A percentile compares a stretch with the other conserved stretches of the same genome.
Conservation (phyloP, 306 rosid genomes). For the Fagus sylvatica region DNA sequence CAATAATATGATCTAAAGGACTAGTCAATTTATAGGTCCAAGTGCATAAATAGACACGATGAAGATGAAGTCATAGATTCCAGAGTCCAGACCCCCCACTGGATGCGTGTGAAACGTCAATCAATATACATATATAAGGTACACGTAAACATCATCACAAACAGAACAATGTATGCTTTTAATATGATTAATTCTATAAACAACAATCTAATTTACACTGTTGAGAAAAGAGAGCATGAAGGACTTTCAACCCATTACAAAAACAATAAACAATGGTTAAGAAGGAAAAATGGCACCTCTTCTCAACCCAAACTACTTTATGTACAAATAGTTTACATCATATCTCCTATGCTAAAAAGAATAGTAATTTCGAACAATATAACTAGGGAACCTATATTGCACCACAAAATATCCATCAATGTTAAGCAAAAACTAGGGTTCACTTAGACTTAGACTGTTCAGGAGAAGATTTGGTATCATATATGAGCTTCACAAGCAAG, state of each 20-base stretch:
- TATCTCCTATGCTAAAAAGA: neutral
- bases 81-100: neutral
- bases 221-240: neutral
- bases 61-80: neutral
- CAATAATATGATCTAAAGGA: no score
- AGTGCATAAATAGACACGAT: neutral
- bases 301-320: constrained; percentile 36
- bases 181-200: neutral
- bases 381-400: constrained; percentile 12
- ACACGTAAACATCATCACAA: neutral
- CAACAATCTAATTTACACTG: neutral
- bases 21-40: neutral
- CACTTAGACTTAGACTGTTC: constrained; percentile 27
- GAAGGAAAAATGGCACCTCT: constrained; percentile 58
- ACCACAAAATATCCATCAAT: constrained; percentile 20
- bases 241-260: neutral
- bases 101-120: neutral
- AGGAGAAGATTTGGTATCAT: no score
- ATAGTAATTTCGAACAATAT: neutral
- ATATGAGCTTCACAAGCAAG: no score
- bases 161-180: neutral
- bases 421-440: constrained; percentile 3
- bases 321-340: constrained; percentile 8
- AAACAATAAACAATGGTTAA: constrained; percentile 20
- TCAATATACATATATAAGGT: neutral